phyloP scores from a whole-genome alignment of 2,329 filamentous ascomycete species.

The Cladosporium sp. region DNA sequence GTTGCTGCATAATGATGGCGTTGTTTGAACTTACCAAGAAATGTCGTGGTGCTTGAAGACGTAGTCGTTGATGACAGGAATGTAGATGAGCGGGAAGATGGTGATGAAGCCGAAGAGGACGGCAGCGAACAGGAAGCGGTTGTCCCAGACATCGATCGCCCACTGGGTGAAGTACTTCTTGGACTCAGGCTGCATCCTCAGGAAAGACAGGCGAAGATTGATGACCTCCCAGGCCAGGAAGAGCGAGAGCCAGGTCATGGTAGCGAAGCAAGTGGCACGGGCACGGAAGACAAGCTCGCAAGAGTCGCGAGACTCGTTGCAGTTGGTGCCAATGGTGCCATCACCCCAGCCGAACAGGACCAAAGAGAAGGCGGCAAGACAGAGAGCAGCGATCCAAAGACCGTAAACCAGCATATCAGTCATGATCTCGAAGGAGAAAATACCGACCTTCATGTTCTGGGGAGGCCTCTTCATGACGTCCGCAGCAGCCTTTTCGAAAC shows the following conservation, averaged over 20 bases:
- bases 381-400: slow-evolving; percentile 67
- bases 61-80: slow-evolving; percentile 60
- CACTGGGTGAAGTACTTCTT: slow-evolving; percentile 62
- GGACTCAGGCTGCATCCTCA: slow-evolving; percentile 66
- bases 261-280: slow-evolving; percentile 69
- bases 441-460: slow-evolving; percentile 62
- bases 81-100: slow-evolving; percentile 53
- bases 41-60: slow-evolving; percentile 66
- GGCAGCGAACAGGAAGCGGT: slow-evolving; percentile 57
- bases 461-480: slow-evolving; percentile 80
- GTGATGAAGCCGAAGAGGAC: slow-evolving; percentile 42
- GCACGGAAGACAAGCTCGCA: slow-evolving; percentile 67
- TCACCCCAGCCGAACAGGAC: slow-evolving; percentile 60
- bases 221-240: slow-evolving; percentile 79
- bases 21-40: slow-evolving; percentile 41
- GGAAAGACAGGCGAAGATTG: slow-evolving; percentile 68
- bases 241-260: slow-evolving; percentile 70
- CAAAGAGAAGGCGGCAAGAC: slow-evolving; percentile 59
- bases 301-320: slow-evolving; percentile 55
- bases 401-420: slow-evolving; percentile 79
- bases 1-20: neutral
- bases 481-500: slow-evolving; percentile 68
- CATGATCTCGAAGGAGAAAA: slow-evolving; percentile 75
- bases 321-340: slow-evolving; percentile 49
- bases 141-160: slow-evolving; percentile 65